Percentiles rank a stretch among this genome's conserved stretches.
phyloP scores from a whole-genome alignment of 176 grass and related monocot genomes.

The Oryza punctata region DNA sequence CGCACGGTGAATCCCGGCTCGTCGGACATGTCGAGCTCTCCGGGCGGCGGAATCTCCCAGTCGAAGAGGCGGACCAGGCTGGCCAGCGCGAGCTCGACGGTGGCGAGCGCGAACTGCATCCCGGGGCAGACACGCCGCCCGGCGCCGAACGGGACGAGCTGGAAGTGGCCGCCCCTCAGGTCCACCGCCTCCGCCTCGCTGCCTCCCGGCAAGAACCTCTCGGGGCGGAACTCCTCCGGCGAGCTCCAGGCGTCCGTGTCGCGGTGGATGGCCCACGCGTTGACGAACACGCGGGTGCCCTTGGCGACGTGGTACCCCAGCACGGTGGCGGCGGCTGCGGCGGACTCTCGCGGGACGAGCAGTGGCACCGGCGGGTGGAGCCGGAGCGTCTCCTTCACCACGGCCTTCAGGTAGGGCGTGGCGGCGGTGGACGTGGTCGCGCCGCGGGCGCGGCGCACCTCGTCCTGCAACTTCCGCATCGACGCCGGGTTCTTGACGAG shows the following conservation, averaged over 20 bases:
- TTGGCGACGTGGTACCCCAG: conserved; percentile 40
- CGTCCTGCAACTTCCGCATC: conserved; percentile 44
- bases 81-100: conserved; percentile 51
- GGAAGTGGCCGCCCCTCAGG: conserved; percentile 48
- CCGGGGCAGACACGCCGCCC: conserved; percentile 49
- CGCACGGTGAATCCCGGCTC: conserved; percentile 15
- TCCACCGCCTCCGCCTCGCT: conserved; percentile 41
- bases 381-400: conserved; percentile 57
- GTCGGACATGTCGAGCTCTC: conserved; percentile 54
- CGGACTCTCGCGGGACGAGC: conserved; percentile 49
- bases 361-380: conserved; percentile 57
- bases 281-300: conserved; percentile 58
- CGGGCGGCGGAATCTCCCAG: conserved; percentile 46
- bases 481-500: conserved; percentile 36
- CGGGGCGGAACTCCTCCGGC: conserved; percentile 43
- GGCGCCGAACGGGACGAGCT: conserved; percentile 55
- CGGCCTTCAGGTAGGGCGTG: conserved; percentile 47
- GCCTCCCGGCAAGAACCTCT: conserved; percentile 24
- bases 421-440: not conserved
- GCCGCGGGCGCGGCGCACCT: conserved; percentile 26
- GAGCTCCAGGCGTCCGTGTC: conserved; percentile 47
- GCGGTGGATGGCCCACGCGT: conserved; percentile 57
- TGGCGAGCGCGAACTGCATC: conserved; percentile 55
- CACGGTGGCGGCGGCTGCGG: conserved; percentile 2
- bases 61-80: conserved; percentile 45